These are phyloP conservation scores for Fusarium verticillioides DNA, from an alignment of 2,329 filamentous ascomycete genomes.

Conservation along the genomic window DNA sequence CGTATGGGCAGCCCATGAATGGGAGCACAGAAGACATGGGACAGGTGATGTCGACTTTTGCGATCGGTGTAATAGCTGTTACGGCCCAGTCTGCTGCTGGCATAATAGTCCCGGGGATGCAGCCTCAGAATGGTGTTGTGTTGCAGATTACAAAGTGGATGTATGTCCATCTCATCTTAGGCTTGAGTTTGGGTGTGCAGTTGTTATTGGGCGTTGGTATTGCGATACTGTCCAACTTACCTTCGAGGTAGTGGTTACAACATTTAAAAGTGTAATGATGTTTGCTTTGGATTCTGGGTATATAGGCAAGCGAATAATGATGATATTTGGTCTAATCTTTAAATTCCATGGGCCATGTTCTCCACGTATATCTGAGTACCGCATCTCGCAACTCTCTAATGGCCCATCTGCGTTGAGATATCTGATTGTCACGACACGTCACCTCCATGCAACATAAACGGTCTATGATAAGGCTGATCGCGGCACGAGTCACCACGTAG, in stretches of 20 bases:
- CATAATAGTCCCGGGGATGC: conserved; percentile 42
- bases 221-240: conserved; percentile 26
- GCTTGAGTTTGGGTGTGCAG: conserved; percentile 48
- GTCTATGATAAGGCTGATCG: not conserved
- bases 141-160: conserved; percentile 50
- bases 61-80: conserved; percentile 50
- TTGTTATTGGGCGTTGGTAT: conserved; percentile 39
- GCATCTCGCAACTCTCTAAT: not conserved
- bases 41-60: conserved; percentile 49
- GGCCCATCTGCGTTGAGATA: not conserved
- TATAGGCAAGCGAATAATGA: not conserved
- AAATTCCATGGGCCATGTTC: not conserved
- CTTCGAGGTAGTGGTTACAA: not conserved
- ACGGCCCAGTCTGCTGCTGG: conserved; percentile 47
- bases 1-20: conserved; percentile 49
- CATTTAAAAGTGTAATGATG: not conserved
- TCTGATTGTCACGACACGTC: not conserved
- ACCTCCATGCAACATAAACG: not conserved
- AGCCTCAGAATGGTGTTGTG: conserved; percentile 47
- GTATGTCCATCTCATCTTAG: conserved; percentile 45
- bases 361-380: not conserved
- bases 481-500: not conserved
- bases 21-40: conserved; percentile 52
- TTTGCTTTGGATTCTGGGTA: not conserved
- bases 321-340: not conserved